Base-by-base conservation (phyloP, 257 asterid species). In the Echites panduratus region DNA sequence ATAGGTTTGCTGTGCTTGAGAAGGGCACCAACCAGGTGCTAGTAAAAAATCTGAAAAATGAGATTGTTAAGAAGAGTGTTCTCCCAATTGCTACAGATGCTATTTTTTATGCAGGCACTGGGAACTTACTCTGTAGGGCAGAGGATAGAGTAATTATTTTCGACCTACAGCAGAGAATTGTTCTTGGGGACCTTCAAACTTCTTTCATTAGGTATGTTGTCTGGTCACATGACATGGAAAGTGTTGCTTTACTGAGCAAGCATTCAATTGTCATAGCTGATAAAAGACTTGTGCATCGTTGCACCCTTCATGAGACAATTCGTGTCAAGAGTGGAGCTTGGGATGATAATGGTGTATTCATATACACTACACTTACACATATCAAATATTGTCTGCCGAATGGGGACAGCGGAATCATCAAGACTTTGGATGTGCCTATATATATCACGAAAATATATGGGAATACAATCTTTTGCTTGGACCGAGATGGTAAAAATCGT, bases 241-340 rank as follows among this genome's bases (percentile, higher is more conserved):
- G 88, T 80, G 92, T 95, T 68, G 99, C 98, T 80, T 84, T 95
- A 73, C 84, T 95, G 66, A 92, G 98, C 89, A 95, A 95, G 77
- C 99, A 95, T 81, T 87, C 97, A n/a, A 90, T 95, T 82, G 88
- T 95, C 38, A 90, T 95, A 73, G 91, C 99, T 79, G 97, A 92
- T 78, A 95, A 95, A 76, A 90, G 79, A 85, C 98, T 95, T 27
- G 90, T 82, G 57, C 98, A 92, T 77, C 96, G 96, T 26, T 92
- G 98, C 84, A 92, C 98, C 27, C 96, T 95, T 79, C 99, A 95
- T 16, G 99, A 95, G 88, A 95, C 99, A 2, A 95, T 95, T 75
- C 97, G 99, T 52, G 98, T 95, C 78, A 95, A 95, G 84, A 95
- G 97, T 73, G 99, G 99, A 79, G 97, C 96, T 10, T 95, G 99